Base-by-base conservation (phyloP, 306 rosid species). In the Prunus mongolica region DNA sequence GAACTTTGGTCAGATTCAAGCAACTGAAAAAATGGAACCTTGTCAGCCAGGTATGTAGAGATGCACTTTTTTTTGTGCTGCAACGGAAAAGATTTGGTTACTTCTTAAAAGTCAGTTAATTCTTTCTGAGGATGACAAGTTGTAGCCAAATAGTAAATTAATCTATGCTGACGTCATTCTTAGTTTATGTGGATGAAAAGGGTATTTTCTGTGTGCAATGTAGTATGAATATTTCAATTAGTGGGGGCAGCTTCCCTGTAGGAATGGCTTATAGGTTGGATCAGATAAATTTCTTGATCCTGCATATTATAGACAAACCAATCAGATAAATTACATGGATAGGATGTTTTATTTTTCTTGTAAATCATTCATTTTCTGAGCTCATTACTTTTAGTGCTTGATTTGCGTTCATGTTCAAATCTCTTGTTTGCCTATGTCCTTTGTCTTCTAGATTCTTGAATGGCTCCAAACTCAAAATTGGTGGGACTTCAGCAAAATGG, bases 401-500 rank as follows among this genome's bases (percentile, higher is more conserved):
- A 19, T 44, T 56, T 72, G 20, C 13, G 34, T 54, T 56, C 28
- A 64, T 72, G 60, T 54, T 71, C 81, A 61, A 71, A 63, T 57
- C 73, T 3, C 25, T 72, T 50, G 61, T 25, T 16, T 27, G 77
- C 57, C 73, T 75, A 24, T 67, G 64, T 56, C 52, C 78, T 41
- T 78, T 73, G 72, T 69, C 44, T 76, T 84, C 25, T 81, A 95
- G 98, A 87, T 89, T 82, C 97, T 95, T 30, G 96, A 90, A 84
- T 95, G 98, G 97, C 97, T 92, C 38, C 87, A 80, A 80, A 72
- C 80, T 67, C 97, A 95, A 69, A 86, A 75, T 74, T 95, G 97
- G 97, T 95, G 98, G 98, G 84, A 83, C 78, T 95, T 92, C 73
- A 79, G 96, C 65, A 85, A 90, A 88, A 88, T 85, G 98, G 98